Conservation (phyloP, 1,284 basidiomycete species). For the Phlebopus sp. region DNA sequence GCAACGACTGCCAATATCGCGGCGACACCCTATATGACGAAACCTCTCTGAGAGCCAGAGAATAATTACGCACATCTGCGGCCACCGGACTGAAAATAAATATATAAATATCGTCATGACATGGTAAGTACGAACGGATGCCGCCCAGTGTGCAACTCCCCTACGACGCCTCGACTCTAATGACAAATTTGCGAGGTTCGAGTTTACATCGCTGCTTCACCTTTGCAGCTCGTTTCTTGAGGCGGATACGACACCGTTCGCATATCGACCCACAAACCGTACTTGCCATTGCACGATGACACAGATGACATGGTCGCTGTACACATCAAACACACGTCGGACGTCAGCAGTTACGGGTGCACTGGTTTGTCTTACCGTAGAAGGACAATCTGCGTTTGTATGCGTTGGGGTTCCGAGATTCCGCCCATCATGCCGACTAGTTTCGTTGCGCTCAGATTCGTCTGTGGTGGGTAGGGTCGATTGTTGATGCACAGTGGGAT, state of each 20-base stretch:
- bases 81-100: too few species aligned
- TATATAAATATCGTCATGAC: too few species aligned
- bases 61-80: too few species aligned
- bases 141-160: neutral
- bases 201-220: conserved; percentile 44
- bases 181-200: conserved; percentile 33
- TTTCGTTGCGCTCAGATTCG: neutral
- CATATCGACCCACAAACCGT: conserved; percentile 35
- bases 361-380: neutral
- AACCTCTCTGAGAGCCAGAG: too few species aligned
- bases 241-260: conserved; percentile 41
- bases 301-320: conserved; percentile 27
- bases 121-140: neutral
- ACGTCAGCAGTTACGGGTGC: neutral
- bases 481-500: neutral
- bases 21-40: too few species aligned
- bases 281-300: conserved; percentile 33
- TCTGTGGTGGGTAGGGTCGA: neutral
- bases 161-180: neutral
- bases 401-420: neutral
- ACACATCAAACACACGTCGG: neutral
- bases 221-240: conserved; percentile 43
- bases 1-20: too few species aligned
- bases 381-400: neutral
- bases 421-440: too few species aligned